Percentiles rank a stretch among this genome's conserved stretches.
phyloP scores from a whole-genome alignment of 768 basidiomycete species.

The Bullera alba region DNA sequence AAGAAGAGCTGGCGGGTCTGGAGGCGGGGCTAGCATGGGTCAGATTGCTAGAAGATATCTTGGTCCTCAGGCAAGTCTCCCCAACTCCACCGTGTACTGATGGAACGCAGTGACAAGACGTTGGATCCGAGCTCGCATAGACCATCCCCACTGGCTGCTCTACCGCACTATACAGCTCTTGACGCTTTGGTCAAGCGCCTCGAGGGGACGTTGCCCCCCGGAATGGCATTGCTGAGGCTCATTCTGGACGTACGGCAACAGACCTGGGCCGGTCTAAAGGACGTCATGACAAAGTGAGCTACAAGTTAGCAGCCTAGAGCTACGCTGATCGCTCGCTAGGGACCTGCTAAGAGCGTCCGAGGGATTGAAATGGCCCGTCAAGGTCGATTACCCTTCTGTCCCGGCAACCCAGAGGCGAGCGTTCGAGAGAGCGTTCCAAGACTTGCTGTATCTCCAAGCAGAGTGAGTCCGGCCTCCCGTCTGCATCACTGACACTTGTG shows the following conservation, averaged over 20 bases:
- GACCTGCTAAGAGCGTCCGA: slow-evolving; percentile 61
- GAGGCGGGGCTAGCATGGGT: slow-evolving; percentile 70
- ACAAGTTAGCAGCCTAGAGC: not conserved
- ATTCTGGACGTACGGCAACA: slow-evolving; percentile 58
- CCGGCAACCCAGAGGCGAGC: slow-evolving; percentile 53
- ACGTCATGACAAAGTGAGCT: slow-evolving; percentile 58
- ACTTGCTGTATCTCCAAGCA: slow-evolving; percentile 67
- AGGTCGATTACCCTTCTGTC: slow-evolving; percentile 59
- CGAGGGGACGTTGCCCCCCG: slow-evolving; percentile 49
- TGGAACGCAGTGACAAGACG: slow-evolving; percentile 50
- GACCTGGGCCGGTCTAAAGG: slow-evolving; percentile 73
- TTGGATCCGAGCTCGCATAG: slow-evolving; percentile 46
- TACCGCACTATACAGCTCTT: slow-evolving; percentile 58
- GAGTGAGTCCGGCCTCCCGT: slow-evolving; percentile 60
- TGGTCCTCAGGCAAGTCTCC: slow-evolving; percentile 61
- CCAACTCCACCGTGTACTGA: slow-evolving; percentile 47
- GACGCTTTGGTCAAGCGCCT: slow-evolving; percentile 55
- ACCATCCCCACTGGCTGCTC: slow-evolving; percentile 43
- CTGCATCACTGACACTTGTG: too few species aligned
- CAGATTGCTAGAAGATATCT: slow-evolving; percentile 61
- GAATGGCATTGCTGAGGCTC: slow-evolving; percentile 59
- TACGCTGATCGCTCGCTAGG: slow-evolving; percentile 47
- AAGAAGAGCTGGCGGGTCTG: slow-evolving; percentile 68
- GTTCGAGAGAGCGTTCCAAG: slow-evolving; percentile 73
- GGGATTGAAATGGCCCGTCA: slow-evolving; percentile 74